Base-by-base conservation (phyloP, 23 red algal genomes). In the Gracilaria gracilis region DNA sequence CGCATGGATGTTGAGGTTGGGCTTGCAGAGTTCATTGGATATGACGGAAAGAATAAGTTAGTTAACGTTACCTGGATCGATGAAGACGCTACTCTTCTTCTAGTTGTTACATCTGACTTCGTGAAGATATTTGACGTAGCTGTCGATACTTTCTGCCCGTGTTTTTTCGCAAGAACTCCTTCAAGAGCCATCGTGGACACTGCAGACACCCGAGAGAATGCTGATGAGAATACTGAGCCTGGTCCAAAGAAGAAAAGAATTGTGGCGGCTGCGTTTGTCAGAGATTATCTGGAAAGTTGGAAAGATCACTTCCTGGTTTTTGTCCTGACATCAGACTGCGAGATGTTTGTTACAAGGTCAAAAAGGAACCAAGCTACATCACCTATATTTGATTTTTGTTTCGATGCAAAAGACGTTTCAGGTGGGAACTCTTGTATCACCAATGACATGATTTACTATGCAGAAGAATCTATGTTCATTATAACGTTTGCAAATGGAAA, bases 61-160 rank as follows among this genome's bases (percentile, higher is more conserved):
- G 28, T 84, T 25, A 36, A 58, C 24, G 90, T 48, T 9, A 37
- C 65, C 0, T 93, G 90, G 90, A 65, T 84, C 42, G 90, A 78
- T 27, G 80, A 74, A 31, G 75, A 74, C 34, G 67, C 49, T 38
- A 67, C 78, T 20, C 75, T 59, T 16, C 38, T 93, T 21, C 90
- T 93, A 36, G 80, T 85, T 11, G 69, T 79, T 1, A 85, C 90
- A 15, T 47, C 67, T 14, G 55, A 93, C 13, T 93, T 93, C 76
- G 80, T 93, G 46, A 93, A 93, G 70, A 33, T 93, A 25, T 93
- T 93, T 75, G 90, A 93, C 58, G 40, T 93, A 19, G 40, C 65
- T 25, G 42, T 65, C 9, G 90, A 93, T 61, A 65, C 65, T 12
- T 78, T 85, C 39, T 93, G 61, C 79, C 90, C 90, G 23, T 85